Percentiles rank a stretch among this genome's conserved stretches.
These are phyloP conservation scores for Didymella glomerata DNA, from an alignment of 2,329 filamentous ascomycete genomes.

Conservation along the genomic window DNA sequence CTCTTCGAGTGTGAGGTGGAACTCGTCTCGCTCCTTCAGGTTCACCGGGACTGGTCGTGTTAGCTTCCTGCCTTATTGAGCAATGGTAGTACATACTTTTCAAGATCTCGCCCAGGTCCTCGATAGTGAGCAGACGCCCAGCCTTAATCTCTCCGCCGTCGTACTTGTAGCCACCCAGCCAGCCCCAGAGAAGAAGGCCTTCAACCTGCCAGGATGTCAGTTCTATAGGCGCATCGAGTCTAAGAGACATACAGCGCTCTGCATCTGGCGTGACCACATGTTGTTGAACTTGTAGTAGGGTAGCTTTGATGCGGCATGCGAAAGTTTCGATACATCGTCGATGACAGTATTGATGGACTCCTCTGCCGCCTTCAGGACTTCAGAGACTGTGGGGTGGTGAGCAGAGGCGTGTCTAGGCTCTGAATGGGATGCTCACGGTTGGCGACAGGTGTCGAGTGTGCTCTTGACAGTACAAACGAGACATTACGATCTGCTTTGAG, in stretches of 20 bases:
- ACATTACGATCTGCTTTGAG: conserved; percentile 70
- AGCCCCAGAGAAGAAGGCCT: conserved; percentile 70
- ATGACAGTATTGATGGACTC: conserved; percentile 75
- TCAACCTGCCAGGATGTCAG: conserved; percentile 56
- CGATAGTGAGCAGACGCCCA: conserved; percentile 80
- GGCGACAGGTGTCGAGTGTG: conserved; percentile 82
- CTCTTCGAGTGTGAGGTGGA: conserved; percentile 97
- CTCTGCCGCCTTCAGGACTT: conserved; percentile 74
- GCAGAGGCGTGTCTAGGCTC: conserved; percentile 19
- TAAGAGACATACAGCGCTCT: conserved; percentile 70
- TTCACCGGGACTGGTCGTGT: conserved; percentile 79
- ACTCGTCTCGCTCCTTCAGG: conserved; percentile 85
- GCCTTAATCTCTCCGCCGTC: conserved; percentile 61
- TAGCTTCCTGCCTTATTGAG: conserved; percentile 16
- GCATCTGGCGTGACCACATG: conserved; percentile 84
- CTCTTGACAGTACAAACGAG: conserved; percentile 84
- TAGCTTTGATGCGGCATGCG: conserved; percentile 77
- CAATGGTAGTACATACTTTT: conserved; percentile 63
- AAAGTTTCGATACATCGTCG: conserved; percentile 73
- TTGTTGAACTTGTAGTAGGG: conserved; percentile 99
- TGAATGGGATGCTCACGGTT: conserved; percentile 59
- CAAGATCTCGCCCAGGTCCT: conserved; percentile 82
- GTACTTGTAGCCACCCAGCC: conserved; percentile 76
- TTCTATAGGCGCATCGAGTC: not conserved
- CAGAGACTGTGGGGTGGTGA: conserved; percentile 63